A percentile compares a stretch with the other conserved stretches of the same genome.
phyloP scores from a whole-genome alignment of 2,329 filamentous ascomycete genomes.

The Remersonia thermophila region DNA sequence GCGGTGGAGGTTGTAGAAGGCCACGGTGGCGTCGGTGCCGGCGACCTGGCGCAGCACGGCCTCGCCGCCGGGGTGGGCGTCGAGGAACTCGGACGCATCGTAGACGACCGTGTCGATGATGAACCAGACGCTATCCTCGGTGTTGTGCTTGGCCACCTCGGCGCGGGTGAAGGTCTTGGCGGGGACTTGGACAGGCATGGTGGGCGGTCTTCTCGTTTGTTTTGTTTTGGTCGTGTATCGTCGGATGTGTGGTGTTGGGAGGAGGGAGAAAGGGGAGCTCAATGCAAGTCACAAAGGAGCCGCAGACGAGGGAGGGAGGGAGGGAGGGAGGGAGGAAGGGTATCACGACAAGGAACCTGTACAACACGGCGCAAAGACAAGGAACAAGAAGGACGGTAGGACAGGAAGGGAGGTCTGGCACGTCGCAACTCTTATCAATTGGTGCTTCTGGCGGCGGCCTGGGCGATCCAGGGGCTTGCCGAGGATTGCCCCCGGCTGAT shows the following conservation, averaged over 20 bases:
- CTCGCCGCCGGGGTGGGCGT: slow-evolving; percentile 73
- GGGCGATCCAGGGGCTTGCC: too few species aligned
- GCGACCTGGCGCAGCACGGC: slow-evolving; percentile 71
- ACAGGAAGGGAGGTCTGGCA: too few species aligned
- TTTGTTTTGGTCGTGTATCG: neutral
- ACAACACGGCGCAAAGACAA: too few species aligned
- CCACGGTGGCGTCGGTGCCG: slow-evolving; percentile 66
- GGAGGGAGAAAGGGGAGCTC: neutral
- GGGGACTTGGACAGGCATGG: slow-evolving; percentile 22
- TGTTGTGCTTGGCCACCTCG: slow-evolving; percentile 65
- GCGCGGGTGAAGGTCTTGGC: slow-evolving; percentile 43
- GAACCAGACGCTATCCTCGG: slow-evolving; percentile 65
- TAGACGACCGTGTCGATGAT: slow-evolving; percentile 82
- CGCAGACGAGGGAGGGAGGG: too few species aligned
- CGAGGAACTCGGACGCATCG: slow-evolving; percentile 72
- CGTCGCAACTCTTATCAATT: too few species aligned
- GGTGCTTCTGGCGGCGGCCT: too few species aligned
- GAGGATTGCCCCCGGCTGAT: too few species aligned
- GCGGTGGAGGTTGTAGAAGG: slow-evolving; percentile 85
- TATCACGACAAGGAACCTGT: too few species aligned
- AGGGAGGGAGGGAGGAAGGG: too few species aligned
- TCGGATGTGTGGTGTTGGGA: neutral
- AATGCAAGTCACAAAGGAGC: too few species aligned
- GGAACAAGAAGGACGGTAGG: too few species aligned
- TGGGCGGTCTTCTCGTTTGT: slow-evolving; percentile 19